A percentile compares a stretch with the other conserved stretches of the same genome.
phyloP scores from a whole-genome alignment of 2,329 filamentous ascomycete genomes.

The Botryotinia convoluta region DNA sequence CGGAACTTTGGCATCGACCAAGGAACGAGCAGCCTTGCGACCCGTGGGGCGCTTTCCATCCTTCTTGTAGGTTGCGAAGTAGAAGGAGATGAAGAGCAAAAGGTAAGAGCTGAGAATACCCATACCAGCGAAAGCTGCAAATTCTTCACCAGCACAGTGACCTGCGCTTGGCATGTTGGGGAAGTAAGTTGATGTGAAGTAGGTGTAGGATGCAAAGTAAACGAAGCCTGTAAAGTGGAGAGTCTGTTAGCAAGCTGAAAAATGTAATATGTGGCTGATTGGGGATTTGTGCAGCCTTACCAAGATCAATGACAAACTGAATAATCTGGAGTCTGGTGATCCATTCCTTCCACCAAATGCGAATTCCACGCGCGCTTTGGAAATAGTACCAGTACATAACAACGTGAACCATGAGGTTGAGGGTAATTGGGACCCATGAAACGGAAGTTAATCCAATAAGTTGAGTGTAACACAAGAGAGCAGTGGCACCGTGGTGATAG shows the following conservation, averaged over 20 bases:
- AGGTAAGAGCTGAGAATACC: constrained; percentile 92
- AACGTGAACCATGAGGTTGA: constrained; percentile 93
- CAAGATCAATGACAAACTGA: constrained; percentile 95
- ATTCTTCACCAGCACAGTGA: constrained; percentile 92
- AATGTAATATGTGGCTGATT: constrained; percentile 13
- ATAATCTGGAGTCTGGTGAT: constrained; percentile 96
- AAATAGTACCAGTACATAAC: constrained; percentile 99
- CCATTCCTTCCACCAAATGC: constrained; percentile 99
- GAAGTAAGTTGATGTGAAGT: constrained; percentile 93
- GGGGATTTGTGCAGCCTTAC: constrained; percentile 46
- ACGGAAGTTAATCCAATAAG: constrained; percentile 89
- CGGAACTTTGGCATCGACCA: constrained; percentile 41
- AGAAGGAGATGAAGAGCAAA: constrained; percentile 98
- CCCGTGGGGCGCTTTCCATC: constrained; percentile 75
- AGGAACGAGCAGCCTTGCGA: constrained; percentile 65
- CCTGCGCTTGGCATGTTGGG: constrained; percentile 78
- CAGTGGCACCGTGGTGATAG: constrained; percentile 97
- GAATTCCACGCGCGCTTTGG: constrained; percentile 92
- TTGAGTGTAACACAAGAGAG: constrained; percentile 96
- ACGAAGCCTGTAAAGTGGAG: constrained; percentile 71
- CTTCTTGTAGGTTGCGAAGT: constrained; percentile 94
- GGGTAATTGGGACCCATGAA: constrained; percentile 89
- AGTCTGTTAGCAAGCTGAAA: constrained; percentile 24
- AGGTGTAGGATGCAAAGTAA: constrained; percentile 99
- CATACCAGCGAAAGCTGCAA: constrained; percentile 89